Evolutionary conservation across 1,139 yeast species (phyloP), one percentile per base, ranked within the genome.

Genomic region (Taphrina flavorubra): DNA sequence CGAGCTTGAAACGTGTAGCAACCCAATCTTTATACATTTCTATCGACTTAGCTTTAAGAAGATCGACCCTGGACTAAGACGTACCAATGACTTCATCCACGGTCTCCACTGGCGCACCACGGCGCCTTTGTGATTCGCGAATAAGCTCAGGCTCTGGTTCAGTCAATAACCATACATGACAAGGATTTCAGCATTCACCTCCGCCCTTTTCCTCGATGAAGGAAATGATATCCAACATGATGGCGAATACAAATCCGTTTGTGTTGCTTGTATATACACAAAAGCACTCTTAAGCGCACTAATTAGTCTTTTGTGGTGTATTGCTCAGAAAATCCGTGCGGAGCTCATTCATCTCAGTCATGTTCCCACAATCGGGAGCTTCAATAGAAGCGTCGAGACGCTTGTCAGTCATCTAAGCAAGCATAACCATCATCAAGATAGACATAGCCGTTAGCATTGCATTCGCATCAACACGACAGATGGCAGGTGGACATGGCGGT

Each of bases 51-150:
- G 31, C 31, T 25, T 25, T 4, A 4, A 4, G 31, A 25, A 25
- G 31, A 25, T 25, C 31, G 4, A 2, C 31, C 31, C 31, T 25
- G 31, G 4, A 4, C 2, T 25, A 25, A 25, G 31, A 25, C 31
- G 31, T 97, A 72, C 82, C 83, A 78, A 95, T 90, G 78, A 94
- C 92, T 81, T 94, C 97, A 78, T 94, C 99, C 62, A 94, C 98
- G 69, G 94, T 78, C 80, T 94, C 99, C 67, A 92, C 98, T 44
- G 95, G 82, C 75, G 86, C 98, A 71, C 97, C 97, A 83, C 99
- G 90, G 73, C 96, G 96, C 79, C 83, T 86, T 80, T 94, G 99
- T 49, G 98, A 92, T 75, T 82, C 86, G 78, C 89, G 89, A 77
- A 94, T 91, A 72, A 83, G 82, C 74, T 92, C 95, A 57, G 99